Percentiles rank a stretch among this genome's conserved stretches.
Evolutionary conservation across 1,284 basidiomycete genomes (phyloP).

Genomic region (Rhodotorula sp.): DNA sequence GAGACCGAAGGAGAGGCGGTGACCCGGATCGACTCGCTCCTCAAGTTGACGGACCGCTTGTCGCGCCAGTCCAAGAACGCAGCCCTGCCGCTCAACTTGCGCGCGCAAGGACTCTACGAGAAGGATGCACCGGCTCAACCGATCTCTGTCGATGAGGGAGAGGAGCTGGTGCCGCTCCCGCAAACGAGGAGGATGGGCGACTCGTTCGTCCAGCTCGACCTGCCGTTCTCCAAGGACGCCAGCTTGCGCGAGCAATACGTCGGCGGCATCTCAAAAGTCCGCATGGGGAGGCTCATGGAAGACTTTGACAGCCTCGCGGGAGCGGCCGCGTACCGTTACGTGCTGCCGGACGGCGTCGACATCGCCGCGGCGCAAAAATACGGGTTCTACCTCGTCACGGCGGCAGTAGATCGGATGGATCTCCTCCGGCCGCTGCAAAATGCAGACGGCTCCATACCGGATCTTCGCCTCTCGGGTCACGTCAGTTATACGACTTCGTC

Average conservation of each 20-base stretch:
- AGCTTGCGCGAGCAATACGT: conserved; percentile 48
- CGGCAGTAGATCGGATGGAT: conserved; percentile 49
- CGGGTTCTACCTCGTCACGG: conserved; percentile 50
- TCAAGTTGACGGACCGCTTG: conserved; percentile 6
- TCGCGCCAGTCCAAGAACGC: conserved; percentile 1
- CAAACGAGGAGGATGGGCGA: conserved; percentile 33
- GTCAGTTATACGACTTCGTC: conserved; percentile 44
- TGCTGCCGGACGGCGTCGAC: conserved; percentile 45
- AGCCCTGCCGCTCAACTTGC: conserved; percentile 2
- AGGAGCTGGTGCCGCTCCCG: conserved; percentile 14
- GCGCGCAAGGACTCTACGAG: conserved; percentile 1
- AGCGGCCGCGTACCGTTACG: conserved; percentile 47
- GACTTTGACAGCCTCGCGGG: conserved; percentile 49
- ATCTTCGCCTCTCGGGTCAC: conserved; percentile 43
- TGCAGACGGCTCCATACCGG: conserved; percentile 40
- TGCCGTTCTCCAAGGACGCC: conserved; percentile 46
- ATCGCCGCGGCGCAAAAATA: conserved; percentile 41
- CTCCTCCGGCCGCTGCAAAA: conserved; percentile 41
- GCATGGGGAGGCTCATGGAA: conserved; percentile 50
- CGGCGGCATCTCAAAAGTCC: conserved; percentile 46
- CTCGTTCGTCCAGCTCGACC: conserved; percentile 47
- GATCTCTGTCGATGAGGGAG: neutral
- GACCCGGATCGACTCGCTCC: conserved; percentile 10
- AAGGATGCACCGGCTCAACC: neutral
- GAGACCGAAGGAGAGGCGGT: conserved; percentile 12